Base-by-base conservation (phyloP, 75 land plant genomes). In the Cryptomeria japonica region DNA sequence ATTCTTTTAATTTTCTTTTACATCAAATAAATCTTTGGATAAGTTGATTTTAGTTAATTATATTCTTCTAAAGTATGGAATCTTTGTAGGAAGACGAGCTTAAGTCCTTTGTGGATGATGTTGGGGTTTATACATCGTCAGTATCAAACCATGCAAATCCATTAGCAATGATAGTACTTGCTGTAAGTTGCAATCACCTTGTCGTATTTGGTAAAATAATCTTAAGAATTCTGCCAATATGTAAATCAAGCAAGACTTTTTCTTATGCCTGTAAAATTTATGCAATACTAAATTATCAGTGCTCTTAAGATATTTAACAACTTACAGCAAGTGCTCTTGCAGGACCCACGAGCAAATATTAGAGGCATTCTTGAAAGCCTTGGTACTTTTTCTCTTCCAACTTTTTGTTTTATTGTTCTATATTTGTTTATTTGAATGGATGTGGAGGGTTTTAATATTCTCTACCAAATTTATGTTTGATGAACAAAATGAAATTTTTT, bases 81-180 rank as follows among this genome's bases (percentile, higher is more conserved):
- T 73, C 14, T 73, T 73, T 73, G 37, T 73, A 73, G 61, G 84
- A 4, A n/a, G n/a, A 83, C n/a, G 16, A 88, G 87, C 46, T 92
- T 18, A 92, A 93, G n/a, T 78, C 89, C 1, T 94, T 92, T 86
- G 84, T 91, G 36, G 77, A 53, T 83, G 86, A 92, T 83, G 91
- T 92, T 32, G 85, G 55, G 80, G 47, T 47, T 37, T 89, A 37
- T 34, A 42, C 92, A 68, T 31, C 42, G 3, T 85, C 87, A 61
- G 89, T 88, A 47, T 93, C 91, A 44, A 88, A 61, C 32, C 46
- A 44, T 61, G 47, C 85, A 22, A 86, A 88, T 49, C 93, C 93
- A 13, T 80, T 32, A 39, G 91, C 84, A 44, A 84, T 93, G 25
- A 61, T 93, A 7, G 56, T 93, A 49, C 89, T 93, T 85, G 87